These are phyloP conservation scores for Fusarium keratoplasticum DNA, from an alignment of 2,329 filamentous ascomycete species.

Conservation along the genomic window DNA sequence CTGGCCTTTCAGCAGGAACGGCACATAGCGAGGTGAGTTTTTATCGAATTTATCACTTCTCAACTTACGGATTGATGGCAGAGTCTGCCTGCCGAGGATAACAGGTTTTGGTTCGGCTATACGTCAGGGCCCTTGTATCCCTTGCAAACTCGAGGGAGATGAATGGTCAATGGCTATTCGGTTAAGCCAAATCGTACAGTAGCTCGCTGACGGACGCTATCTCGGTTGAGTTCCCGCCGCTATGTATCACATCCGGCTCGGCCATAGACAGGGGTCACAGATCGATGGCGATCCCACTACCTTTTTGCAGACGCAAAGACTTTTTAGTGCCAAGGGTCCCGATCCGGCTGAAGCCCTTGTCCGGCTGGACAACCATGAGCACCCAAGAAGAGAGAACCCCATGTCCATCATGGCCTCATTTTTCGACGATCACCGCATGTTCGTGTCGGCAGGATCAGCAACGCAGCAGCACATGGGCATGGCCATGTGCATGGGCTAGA, in stretches of 20 bases:
- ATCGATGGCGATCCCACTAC: conserved; percentile 22
- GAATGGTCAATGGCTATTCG: conserved; percentile 7
- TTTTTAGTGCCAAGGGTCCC: conserved; percentile 7
- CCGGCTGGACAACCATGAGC: neutral
- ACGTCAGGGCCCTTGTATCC: neutral
- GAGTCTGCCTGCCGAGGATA: neutral
- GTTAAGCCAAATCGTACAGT: conserved; percentile 3
- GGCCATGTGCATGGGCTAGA: neutral
- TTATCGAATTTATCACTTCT: conserved; percentile 9
- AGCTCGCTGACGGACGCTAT: conserved; percentile 15
- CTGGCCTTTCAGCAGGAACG: neutral
- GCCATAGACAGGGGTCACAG: conserved; percentile 10
- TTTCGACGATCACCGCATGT: neutral
- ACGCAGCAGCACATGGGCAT: neutral
- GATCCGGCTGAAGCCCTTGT: conserved; percentile 5
- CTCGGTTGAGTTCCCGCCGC: conserved; percentile 8
- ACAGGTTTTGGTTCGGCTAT: neutral
- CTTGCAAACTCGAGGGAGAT: neutral
- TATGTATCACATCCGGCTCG: neutral
- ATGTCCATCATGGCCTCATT: neutral
- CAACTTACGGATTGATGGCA: neutral
- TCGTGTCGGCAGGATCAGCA: neutral
- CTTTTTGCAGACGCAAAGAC: conserved; percentile 9
- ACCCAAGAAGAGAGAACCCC: neutral
- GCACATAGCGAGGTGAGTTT: neutral